Base-by-base conservation (phyloP, 768 basidiomycete genomes). In the Suillus subaureus region DNA sequence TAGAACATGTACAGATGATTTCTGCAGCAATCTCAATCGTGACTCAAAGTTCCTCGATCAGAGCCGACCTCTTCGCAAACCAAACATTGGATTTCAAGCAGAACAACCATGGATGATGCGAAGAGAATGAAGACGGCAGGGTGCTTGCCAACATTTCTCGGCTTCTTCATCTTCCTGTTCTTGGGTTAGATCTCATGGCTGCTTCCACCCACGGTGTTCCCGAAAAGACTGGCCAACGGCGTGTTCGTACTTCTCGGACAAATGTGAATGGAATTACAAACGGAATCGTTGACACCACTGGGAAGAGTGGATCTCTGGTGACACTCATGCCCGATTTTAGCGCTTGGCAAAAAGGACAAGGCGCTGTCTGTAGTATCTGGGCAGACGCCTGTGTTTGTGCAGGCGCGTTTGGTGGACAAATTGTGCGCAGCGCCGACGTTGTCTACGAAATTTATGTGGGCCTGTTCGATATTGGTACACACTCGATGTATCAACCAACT, bases 351-450 rank as follows among this genome's bases (percentile, higher is more conserved):
- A 35, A 84, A 87, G 55, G 87, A 89, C 72, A 92, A 96, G 74
- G 94, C 93, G 15, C 81, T 99, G n/a, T 97, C 99, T 71, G 97
- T 95, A 23, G 94, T 99, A 89, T 99, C 99, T 75, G 96, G 96
- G 16, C 86, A 91, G 3, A 82, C 87, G 7, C 96, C 4, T 86
- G 96, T 47, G 92, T 99, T 71, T 87, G 83, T 67, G 87, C 89
- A 26, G 86, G 82, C 63, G 96, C 97, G 1, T 87, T 88, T 9
- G 97, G 97, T 8, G 97, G 97, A 0, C 94, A 98, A 75, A 93
- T 98, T 73, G 90, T 92, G 86, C 90, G 92, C 72, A 94, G 93
- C 72, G 85, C 88, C 5, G 96, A 97, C 64, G 89, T 96, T 69
- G 82, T 95, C 61, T 86, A 89, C 63, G 95, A 97, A 79, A 88